Evolutionary conservation across 345 rosid species (phyloP), one percentile per base, ranked within the genome.

Genomic region (Ceriops decandra): DNA sequence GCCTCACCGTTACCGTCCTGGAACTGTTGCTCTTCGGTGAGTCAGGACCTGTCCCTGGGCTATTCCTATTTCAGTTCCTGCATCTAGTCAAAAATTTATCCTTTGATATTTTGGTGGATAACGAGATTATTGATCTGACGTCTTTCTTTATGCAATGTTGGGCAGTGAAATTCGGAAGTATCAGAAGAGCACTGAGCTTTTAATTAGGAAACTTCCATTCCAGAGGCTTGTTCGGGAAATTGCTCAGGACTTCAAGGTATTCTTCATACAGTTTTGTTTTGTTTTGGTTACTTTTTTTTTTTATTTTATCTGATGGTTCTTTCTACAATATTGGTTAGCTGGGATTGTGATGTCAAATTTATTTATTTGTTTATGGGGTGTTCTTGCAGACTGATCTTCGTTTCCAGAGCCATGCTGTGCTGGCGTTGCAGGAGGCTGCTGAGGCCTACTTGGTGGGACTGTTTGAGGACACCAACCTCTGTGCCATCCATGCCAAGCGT

Each of bases 201-300:
- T 67, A 52, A 67, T 67, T 19, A 35, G 70, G 52, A 67, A 67
- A 17, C 70, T 67, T 3, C 70, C 70, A 22, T 67, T 67, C 52
- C 73, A 69, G 73, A 69, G 73, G 73, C 66, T 69, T 51, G 73
- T 69, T 33, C 73, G 73, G 35, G 73, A 69, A 52, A 69, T 69
- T 61, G 73, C 73, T 26, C 73, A 69, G 67, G 73, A 69, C 27
- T 69, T 69, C 36, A 69, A 69, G 73, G 73, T 67, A 56, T 32
- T 6, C 5, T 3, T 5, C 10, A 0, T 7, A 0, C 11, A 7
- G 5, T 16, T 13, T 5, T 10, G 2, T 6, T 2, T 27, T 0
- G 13, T 49, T 22, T 35, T 31, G 24, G 8, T 1, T 6, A 0
- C 0, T 9, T 54, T 54, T 9, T 0, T 2, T 4, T 13, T 7